Conservation (phyloP, 2,329 filamentous ascomycete species). For the Talaromyces amestolkiae region DNA sequence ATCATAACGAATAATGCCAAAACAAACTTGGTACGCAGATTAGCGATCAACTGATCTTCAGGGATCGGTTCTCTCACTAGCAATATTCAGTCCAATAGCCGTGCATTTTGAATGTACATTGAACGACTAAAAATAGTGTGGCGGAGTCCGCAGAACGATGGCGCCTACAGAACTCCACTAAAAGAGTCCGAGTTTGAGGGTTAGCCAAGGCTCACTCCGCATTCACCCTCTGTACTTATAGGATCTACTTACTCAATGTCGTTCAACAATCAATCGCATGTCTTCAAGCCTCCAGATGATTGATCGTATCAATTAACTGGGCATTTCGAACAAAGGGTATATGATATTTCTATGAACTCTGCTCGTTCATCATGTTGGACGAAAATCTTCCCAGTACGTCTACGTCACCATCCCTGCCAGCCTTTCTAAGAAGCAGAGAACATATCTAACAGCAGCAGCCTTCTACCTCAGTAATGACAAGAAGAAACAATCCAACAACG, state of each 20-base stretch:
- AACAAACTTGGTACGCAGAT: background rate
- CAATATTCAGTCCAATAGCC: background rate
- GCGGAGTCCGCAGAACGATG: constrained; percentile 12
- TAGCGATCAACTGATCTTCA: background rate
- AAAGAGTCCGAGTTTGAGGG: constrained; percentile 1
- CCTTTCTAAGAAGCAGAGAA: background rate
- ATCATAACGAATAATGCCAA: background rate
- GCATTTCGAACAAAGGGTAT: background rate
- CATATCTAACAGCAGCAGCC: constrained; percentile 4
- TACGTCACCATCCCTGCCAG: background rate
- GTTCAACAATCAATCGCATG: background rate
- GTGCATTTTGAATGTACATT: background rate
- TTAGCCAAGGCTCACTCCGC: constrained; percentile 5
- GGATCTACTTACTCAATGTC: background rate
- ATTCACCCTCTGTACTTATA: background rate
- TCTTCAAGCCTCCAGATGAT: background rate
- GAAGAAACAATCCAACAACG: constrained; percentile 36
- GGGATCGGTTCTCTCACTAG: background rate
- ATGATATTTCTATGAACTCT: background rate
- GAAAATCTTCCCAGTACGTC: constrained; percentile 71
- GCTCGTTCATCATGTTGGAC: constrained; percentile 66
- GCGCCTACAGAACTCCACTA: background rate
- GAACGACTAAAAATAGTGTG: constrained; percentile 7
- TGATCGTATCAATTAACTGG: background rate
- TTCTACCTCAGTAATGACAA: constrained; percentile 58